Evolutionary conservation across 306 rosid species (phyloP), one percentile per base, ranked within the genome.

Genomic region (Acacia melanoxylon): DNA sequence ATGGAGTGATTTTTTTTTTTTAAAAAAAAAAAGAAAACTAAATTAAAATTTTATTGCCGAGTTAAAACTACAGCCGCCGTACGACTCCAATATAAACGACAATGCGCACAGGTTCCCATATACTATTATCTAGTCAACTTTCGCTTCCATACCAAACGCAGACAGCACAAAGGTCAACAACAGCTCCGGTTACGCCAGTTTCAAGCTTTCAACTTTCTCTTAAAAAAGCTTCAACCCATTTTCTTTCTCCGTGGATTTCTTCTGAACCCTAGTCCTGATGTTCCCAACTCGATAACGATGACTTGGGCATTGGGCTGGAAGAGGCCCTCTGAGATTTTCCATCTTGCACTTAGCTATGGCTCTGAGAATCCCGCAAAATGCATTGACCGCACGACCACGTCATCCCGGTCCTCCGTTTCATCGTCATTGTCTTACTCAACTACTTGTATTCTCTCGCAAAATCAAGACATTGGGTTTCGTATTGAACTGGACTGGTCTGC

Each of bases 281-380:
- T 68, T 68, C 14, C 19, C 71, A 33, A 16, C 44, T 79, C 48
- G 81, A 75, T 86, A 75, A 80, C 85, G 91, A 95, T 95, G 98
- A 89, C 97, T 73, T 95, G 98, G 98, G 95, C 97, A 20, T 83
- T 95, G 87, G 98, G 98, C 42, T 94, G 98, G 98, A 94, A 94
- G 88, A 89, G 97, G 45, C 85, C 93, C 9, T 93, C 97, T 2
- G 98, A 94, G 92, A 85, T 90, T 88, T 94, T 95, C 93, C 98
- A 87, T 74, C 91, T 95, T 74, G 76, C 87, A 31, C 89, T 95
- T 75, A 90, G 87, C 87, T 95, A 95, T 84, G 98, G 98, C 83
- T 88, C 82, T 72, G 98, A 90, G 45, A 94, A 91, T 74, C 89
- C 89, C 49, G 86, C 83, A 82, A 94, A 91, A 84, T 85, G 68